phyloP scores from a whole-genome alignment of 176 grass and related monocot genomes.

The Lolium multiflorum region DNA sequence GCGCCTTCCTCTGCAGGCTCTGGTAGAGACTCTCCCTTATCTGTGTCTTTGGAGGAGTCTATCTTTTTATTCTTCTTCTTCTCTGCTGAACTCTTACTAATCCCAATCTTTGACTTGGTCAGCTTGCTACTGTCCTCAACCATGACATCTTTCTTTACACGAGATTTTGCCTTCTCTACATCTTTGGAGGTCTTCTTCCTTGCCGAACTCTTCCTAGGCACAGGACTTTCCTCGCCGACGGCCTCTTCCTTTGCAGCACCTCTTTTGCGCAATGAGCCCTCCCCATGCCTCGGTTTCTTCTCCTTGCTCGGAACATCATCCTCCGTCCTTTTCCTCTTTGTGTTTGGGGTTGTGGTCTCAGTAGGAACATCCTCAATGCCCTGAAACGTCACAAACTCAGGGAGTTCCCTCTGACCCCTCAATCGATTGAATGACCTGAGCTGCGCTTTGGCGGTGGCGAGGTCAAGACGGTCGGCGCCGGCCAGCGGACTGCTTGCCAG shows the following conservation, averaged over 20 bases:
- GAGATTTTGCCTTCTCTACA: not conserved
- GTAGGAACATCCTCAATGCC: conserved; percentile 41
- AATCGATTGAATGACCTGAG: conserved; percentile 66
- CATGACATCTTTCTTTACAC: conserved; percentile 5
- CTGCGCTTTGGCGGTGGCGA: conserved; percentile 70
- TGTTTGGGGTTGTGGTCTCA: not conserved
- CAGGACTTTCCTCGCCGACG: conserved; percentile 14
- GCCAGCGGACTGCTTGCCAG: conserved; percentile 55
- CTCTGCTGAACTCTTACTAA: conserved; percentile 14
- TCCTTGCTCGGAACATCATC: conserved; percentile 41
- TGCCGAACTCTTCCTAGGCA: conserved; percentile 23
- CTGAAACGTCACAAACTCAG: conserved; percentile 56
- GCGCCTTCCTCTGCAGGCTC: conserved; percentile 9
- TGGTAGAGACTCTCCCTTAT: not conserved
- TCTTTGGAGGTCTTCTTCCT: conserved; percentile 34
- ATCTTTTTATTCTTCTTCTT: conserved; percentile 39
- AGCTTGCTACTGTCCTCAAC: conserved; percentile 25
- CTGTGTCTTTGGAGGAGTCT: conserved; percentile 10
- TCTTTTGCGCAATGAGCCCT: conserved; percentile 21
- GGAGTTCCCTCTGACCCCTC: conserved; percentile 58
- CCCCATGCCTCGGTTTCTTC: conserved; percentile 24
- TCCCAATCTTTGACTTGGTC: conserved; percentile 3
- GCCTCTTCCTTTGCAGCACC: conserved; percentile 21
- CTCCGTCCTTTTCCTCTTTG: conserved; percentile 45
- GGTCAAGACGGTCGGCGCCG: conserved; percentile 61